Base-by-base conservation (phyloP, 179 eudicot species). In the Silene noctiflora region DNA sequence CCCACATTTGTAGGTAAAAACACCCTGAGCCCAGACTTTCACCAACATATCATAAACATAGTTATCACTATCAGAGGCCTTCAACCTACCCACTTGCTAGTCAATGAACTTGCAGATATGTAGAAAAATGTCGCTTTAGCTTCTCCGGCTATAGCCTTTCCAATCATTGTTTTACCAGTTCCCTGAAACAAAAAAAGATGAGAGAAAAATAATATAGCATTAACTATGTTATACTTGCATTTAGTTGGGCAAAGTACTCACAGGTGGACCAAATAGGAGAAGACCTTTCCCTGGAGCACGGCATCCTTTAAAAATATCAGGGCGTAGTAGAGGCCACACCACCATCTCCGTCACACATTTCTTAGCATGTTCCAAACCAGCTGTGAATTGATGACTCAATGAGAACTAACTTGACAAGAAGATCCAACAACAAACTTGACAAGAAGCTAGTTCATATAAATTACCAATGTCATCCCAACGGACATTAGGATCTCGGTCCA, bases 281-380 rank as follows among this genome's bases (percentile, higher is more conserved):
- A 95, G 99, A 69, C 99, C 99, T 81, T 94, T 85, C 76, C 99
- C 99, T 67, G 99, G 99, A 73, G 99, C 89, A 85, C 99, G 99
- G 51, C 97, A 93, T 75, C 99, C 99, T 88, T 89, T 91, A 78
- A 95, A 95, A 70, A 95, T 89, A 83, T 95, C 99, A 46, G 99
- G 99, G 25, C 99, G 96, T 83, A 93, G 84, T 68, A 95, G 83
- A 72, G 99, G 99, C 93, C 95, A 95, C 72, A 95, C 89, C 71
- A 95, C 97, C 99, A 95, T 95, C 86, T 95, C 99, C 33, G 95
- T 95, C 76, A 95, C 97, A 68, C 99, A 95, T 84, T 89, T 95
- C 85, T 95, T 95, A 71, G 99, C 99, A 84, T 95, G 99, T 22
- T 91, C 93, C 83, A 95, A 78, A 71, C 99, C 99, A 87, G 99